These are phyloP conservation scores for Blastobotrys chiropterorum DNA, from an alignment of 805 yeast species.

Conservation along the genomic window DNA sequence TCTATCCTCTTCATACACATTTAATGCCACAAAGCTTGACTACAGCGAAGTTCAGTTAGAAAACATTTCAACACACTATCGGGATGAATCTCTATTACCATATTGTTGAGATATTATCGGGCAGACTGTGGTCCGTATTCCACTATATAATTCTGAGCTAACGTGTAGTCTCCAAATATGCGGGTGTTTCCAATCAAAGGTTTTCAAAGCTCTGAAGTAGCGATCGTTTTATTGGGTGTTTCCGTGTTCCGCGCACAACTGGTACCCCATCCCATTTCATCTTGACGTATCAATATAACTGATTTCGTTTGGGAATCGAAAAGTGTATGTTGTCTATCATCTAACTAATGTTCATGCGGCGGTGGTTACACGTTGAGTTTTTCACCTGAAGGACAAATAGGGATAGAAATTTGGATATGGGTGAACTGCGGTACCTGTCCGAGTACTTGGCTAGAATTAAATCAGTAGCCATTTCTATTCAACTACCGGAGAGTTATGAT, in stretches of 20 bases:
- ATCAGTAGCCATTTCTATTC: conserved; percentile 17
- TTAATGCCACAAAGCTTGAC: conserved; percentile 77
- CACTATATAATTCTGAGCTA: too few species aligned
- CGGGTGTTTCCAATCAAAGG: too few species aligned
- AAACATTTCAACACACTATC: not conserved
- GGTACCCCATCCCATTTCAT: not conserved
- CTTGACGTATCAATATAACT: not conserved
- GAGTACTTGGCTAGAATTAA: conserved; percentile 22
- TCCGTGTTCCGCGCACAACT: not conserved
- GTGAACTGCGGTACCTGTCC: conserved; percentile 18
- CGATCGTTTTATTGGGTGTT: not conserved
- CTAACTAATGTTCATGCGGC: not conserved
- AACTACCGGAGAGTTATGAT: conserved; percentile 8
- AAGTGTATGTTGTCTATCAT: not conserved
- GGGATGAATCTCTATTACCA: not conserved
- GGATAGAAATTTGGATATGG: too few species aligned
- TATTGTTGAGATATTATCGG: too few species aligned
- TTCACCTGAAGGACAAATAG: too few species aligned
- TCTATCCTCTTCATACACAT: conserved; percentile 65
- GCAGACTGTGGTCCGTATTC: too few species aligned
- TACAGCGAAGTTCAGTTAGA: conserved; percentile 9
- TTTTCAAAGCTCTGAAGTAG: too few species aligned
- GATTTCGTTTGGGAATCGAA: too few species aligned
- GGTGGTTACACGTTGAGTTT: too few species aligned
- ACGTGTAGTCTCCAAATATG: too few species aligned